These are phyloP conservation scores for Gymnopilus dilepis DNA, from an alignment of 768 basidiomycete species.

Conservation along the genomic window DNA sequence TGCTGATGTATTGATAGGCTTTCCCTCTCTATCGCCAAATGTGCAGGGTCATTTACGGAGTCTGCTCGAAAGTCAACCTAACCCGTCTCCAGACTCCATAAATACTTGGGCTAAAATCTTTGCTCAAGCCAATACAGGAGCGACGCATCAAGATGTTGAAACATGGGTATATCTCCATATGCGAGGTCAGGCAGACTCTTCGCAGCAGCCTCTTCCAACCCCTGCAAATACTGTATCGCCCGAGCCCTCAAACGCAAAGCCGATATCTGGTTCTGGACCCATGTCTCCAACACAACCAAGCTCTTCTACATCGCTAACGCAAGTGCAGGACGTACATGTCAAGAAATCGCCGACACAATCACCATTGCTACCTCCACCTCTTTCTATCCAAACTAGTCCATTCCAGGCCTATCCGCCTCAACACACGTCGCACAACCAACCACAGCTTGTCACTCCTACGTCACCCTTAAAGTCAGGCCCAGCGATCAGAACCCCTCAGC, in stretches of 20 bases:
- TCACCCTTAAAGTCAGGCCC: background rate
- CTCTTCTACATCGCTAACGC: background rate
- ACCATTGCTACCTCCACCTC: constrained; percentile 2
- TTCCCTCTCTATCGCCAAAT: constrained; percentile 27
- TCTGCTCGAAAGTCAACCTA: constrained; percentile 25
- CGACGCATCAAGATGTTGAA: constrained; percentile 5
- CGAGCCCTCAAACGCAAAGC: background rate
- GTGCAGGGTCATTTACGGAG: constrained; percentile 29
- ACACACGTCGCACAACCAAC: background rate
- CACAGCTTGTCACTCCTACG: background rate
- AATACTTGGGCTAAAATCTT: constrained; percentile 38
- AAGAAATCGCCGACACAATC: constrained; percentile 6
- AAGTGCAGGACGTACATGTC: background rate
- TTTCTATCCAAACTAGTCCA: background rate
- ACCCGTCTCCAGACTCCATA: constrained; percentile 32
- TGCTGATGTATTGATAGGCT: constrained; percentile 10
- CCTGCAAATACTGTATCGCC: constrained; percentile 24
- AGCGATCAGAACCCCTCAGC: background rate
- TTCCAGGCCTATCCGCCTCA: background rate
- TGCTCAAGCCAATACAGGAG: constrained; percentile 1
- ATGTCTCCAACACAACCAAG: constrained; percentile 1
- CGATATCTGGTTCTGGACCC: background rate
- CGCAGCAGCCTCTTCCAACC: constrained; percentile 21
- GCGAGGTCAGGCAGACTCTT: background rate
- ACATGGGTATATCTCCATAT: background rate